Conservation (phyloP, 2,329 filamentous ascomycete genomes). For the Xylaria sp. region DNA sequence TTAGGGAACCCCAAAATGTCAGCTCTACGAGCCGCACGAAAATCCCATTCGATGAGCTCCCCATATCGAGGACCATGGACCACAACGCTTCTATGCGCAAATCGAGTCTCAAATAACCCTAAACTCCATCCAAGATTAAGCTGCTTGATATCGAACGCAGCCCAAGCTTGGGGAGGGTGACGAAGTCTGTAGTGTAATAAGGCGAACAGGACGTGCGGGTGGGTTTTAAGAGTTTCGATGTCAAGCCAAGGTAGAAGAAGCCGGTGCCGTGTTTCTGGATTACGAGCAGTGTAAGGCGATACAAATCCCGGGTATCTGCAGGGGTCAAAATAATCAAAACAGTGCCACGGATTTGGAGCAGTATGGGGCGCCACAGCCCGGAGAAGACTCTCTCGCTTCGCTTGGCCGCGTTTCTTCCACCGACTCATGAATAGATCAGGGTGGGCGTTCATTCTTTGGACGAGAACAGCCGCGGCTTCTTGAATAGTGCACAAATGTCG, state of each 20-base stretch:
- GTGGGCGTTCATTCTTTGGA: background rate
- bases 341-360: background rate
- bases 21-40: background rate
- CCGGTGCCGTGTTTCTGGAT: too few relatives aligned
- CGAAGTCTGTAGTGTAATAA: background rate
- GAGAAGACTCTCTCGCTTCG: background rate
- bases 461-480: background rate
- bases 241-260: conserved; percentile 12
- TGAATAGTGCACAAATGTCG: background rate
- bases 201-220: background rate
- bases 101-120: background rate
- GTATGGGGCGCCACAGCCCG: background rate
- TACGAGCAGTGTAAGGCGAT: too few relatives aligned
- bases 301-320: too few relatives aligned
- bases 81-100: background rate
- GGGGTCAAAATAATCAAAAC: background rate
- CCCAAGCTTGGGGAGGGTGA: conserved; percentile 5
- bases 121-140: background rate
- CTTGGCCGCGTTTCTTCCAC: conserved; percentile 3
- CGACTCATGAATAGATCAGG: conserved; percentile 8
- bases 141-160: conserved; percentile 5
- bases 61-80: conserved; percentile 2
- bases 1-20: conserved; percentile 15
- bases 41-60: background rate
- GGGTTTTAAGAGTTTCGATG: background rate